A percentile compares a stretch with the other conserved stretches of the same genome.
Evolutionary conservation across 345 rosid genomes (phyloP).

Genomic region (Citrus cavaleriei): DNA sequence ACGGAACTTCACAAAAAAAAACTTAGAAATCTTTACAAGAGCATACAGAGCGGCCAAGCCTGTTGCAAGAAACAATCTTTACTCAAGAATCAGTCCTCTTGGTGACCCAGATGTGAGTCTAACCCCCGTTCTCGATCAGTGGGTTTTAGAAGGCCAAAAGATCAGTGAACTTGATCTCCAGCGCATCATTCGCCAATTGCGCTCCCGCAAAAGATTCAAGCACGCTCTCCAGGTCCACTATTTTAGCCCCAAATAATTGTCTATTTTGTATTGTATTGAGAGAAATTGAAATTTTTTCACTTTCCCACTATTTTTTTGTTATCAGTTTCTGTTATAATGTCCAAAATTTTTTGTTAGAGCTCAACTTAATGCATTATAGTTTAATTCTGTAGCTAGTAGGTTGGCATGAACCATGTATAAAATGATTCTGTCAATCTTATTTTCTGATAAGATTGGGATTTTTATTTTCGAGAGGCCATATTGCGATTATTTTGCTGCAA

Average conservation of each 20-base stretch:
- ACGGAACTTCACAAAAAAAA: slow-evolving; percentile 8
- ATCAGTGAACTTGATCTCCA: slow-evolving; percentile 12
- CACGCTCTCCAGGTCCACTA: slow-evolving; percentile 41
- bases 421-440: background rate
- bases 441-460: background rate
- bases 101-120: slow-evolving; percentile 29
- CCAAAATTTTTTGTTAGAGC: background rate
- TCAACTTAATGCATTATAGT: background rate
- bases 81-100: slow-evolving; percentile 29
- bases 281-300: background rate
- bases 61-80: slow-evolving; percentile 16
- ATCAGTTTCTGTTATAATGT: background rate
- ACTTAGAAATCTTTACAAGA: background rate
- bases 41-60: background rate
- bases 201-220: slow-evolving; percentile 24
- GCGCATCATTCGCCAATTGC: slow-evolving; percentile 30
- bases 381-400: background rate
- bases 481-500: background rate
- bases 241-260: background rate
- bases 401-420: background rate
- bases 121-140: slow-evolving; percentile 35
- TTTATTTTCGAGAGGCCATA: background rate
- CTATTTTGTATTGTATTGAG: background rate
- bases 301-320: background rate
- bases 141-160: slow-evolving; percentile 30